Conservation (phyloP, 164 flowering plant genomes). For the Nymphaea thermarum region DNA sequence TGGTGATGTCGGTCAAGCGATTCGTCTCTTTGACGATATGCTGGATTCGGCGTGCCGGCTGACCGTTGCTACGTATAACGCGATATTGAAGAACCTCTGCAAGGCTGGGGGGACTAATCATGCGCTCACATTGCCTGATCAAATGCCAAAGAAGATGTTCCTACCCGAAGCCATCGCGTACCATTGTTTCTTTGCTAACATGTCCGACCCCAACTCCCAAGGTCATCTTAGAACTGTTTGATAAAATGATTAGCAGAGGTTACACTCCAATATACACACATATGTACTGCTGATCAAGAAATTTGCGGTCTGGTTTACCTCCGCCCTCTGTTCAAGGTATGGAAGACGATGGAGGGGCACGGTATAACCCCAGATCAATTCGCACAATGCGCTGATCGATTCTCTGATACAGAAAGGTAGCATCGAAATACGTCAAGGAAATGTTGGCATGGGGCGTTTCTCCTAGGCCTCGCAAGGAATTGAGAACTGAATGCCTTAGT, state of each 20-base stretch:
- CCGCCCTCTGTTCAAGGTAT: conserved; percentile 53
- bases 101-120: conserved; percentile 51
- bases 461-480: conserved; percentile 52
- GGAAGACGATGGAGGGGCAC: conserved; percentile 75
- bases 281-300: conserved; percentile 86
- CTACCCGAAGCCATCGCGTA: conserved; percentile 62
- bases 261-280: conserved; percentile 67
- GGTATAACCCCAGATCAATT: conserved; percentile 62
- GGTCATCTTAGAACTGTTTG: conserved; percentile 64
- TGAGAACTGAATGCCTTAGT: conserved; percentile 23
- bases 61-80: conserved; percentile 58
- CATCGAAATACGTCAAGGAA: conserved; percentile 76
- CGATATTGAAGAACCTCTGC: conserved; percentile 61
- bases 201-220: conserved; percentile 57
- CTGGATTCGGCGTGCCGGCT: conserved; percentile 61
- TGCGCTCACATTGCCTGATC: conserved; percentile 37
- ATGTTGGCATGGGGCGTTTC: conserved; percentile 80
- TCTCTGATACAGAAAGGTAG: conserved; percentile 72
- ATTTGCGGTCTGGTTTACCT: conserved; percentile 96
- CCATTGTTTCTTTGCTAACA: conserved; percentile 48
- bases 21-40: conserved; percentile 58
- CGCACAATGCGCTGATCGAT: conserved; percentile 88
- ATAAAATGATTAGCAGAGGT: conserved; percentile 63
- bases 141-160: conserved; percentile 50
- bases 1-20: conserved; percentile 62